Evolutionary conservation across 2,329 filamentous ascomycete species (phyloP).

Genomic region (Chaetothyriales sp.): DNA sequence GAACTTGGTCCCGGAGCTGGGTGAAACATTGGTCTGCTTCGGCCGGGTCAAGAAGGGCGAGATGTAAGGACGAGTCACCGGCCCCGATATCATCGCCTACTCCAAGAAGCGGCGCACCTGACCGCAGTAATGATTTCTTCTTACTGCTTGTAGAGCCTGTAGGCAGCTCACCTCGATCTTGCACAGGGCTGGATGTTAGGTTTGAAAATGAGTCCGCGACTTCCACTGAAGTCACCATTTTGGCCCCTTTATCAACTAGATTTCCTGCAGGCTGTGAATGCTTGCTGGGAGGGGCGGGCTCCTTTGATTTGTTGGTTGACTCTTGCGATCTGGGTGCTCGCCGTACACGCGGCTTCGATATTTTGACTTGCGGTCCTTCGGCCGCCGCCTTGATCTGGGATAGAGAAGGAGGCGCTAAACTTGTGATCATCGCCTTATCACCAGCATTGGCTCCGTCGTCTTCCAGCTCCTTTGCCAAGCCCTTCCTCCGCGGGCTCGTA

Average conservation of each 20-base stretch:
- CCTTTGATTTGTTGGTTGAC: not conserved
- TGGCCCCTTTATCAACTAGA: not conserved
- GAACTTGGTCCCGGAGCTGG: conserved; percentile 42
- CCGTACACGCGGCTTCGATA: not conserved
- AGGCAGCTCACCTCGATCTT: not conserved
- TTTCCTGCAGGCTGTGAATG: not conserved
- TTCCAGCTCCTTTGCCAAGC: conserved; percentile 12
- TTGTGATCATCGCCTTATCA: not conserved
- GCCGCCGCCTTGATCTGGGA: not conserved
- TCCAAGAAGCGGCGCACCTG: conserved; percentile 4
- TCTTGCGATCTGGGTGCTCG: not conserved
- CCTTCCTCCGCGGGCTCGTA: conserved; percentile 10
- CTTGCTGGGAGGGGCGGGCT: not conserved
- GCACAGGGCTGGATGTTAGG: not conserved
- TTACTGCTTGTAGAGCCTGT: not conserved
- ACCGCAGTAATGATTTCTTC: not conserved
- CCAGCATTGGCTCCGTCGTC: not conserved
- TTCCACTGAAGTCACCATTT: not conserved
- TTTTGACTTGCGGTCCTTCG: not conserved
- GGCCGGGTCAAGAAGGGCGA: conserved; percentile 50
- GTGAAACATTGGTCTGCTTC: conserved; percentile 39
- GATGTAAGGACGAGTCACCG: conserved; percentile 62
- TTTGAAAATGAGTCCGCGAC: not conserved
- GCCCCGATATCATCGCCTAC: conserved; percentile 51
- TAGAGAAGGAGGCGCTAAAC: not conserved